phyloP scores from a whole-genome alignment of 164 flowering plant species.

The Umbellularia californica region DNA sequence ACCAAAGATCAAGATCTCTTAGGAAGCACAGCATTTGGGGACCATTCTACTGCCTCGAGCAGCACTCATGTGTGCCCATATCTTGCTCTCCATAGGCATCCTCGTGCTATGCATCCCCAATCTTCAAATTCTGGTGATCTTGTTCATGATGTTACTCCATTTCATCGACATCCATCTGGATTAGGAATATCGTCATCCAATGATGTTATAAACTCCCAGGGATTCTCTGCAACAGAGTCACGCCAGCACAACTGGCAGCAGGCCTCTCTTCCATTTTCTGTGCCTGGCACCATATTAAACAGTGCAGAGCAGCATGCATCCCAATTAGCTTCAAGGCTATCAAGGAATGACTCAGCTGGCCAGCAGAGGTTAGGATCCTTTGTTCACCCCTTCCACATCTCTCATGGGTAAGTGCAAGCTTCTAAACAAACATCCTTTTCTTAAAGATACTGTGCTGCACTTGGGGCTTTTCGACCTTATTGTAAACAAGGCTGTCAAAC shows the following conservation, averaged over 20 bases:
- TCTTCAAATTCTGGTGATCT: background rate
- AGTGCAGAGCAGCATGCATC: conserved; percentile 1
- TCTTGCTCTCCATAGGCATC: conserved; percentile 13
- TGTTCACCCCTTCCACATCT: conserved; percentile 7
- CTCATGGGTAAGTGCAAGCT: conserved; percentile 11
- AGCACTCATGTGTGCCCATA: conserved; percentile 11
- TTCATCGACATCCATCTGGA: conserved; percentile 3
- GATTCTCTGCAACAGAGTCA: conserved; percentile 6
- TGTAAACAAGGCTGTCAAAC: background rate
- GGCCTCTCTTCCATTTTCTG: conserved; percentile 4
- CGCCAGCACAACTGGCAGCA: conserved; percentile 13
- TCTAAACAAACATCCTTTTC: no score
- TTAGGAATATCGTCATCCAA: background rate
- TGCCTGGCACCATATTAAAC: background rate
- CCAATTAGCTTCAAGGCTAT: conserved; percentile 1
- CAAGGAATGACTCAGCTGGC: conserved; percentile 5
- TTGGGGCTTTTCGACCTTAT: background rate
- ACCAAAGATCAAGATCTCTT: conserved; percentile 14
- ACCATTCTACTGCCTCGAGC: conserved; percentile 3
- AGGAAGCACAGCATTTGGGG: conserved; percentile 5
- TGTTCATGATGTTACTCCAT: background rate
- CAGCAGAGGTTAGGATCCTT: conserved; percentile 5
- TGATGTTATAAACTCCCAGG: background rate
- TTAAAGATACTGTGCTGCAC: background rate
- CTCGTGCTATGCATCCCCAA: conserved; percentile 3